Base-by-base conservation (phyloP, 2,329 filamentous ascomycete species). In the Fusarium solani-melongenae region DNA sequence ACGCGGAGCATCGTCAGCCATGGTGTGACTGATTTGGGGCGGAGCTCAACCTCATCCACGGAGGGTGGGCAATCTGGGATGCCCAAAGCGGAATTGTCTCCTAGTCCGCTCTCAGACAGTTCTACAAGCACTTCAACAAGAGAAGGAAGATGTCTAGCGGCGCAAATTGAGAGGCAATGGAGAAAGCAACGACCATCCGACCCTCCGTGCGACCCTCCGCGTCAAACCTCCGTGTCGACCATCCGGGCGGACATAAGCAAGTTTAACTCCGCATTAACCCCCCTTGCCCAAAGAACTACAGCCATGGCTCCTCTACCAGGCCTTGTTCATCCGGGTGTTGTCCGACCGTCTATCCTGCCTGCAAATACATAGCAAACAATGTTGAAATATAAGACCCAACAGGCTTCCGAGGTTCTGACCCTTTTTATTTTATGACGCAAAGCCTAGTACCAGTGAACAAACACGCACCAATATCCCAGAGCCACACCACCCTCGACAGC, bases 131-230 rank as follows among this genome's bases (percentile, higher is more conserved):
- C 17, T 44, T 59, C 27, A 44, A 34, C 17, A n/a, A 60, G 39
- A 27, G n/a, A 39, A 58, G 29, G 33, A 62, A 49, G 24, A 51
- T 59, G 56, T 62, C 49, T 59, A n/a, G 34, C 56, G 41, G 56
- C 38, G n/a, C 14, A 55, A 55, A 33, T 8, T 3, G 20, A 67
- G 67, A 69, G 51, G 51, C 33, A 29, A 66, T 51, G 62, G 20
- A 69, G 62, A 69, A 11, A 56, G 55, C 41, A 66, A 62, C 34
- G 62, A 66, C n/a, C 33, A 5, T 71, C 66, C 62, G 66, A 71
- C 44, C 68, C 1, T 69, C 66, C 66, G 39, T 41, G 6, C 4
- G 62, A 69, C 56, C 66, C 38, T 69, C 66, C 66, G 66, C 56
- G 56, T 29, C 29, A 20, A 31, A 4, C 46, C 27, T 61, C 65